These are phyloP conservation scores for Acanthamoeba royreba DNA, from an alignment of 208 protist species.

Conservation along the genomic window DNA sequence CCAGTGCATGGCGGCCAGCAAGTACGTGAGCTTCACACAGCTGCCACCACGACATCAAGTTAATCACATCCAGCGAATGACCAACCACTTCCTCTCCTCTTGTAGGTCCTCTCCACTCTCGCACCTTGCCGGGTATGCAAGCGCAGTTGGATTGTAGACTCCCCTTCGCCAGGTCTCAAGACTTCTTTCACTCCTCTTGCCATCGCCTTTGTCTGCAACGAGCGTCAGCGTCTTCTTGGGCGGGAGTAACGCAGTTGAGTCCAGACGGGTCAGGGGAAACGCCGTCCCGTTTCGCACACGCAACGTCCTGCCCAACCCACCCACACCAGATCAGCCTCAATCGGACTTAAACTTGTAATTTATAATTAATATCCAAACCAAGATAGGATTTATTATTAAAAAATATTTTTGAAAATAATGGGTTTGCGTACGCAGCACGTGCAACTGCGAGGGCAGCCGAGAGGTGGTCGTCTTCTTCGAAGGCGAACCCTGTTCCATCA, in stretches of 20 bases:
- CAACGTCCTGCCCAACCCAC: background rate
- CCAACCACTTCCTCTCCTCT: too few species aligned
- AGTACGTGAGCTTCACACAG: conserved; percentile 35
- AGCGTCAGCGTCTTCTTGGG: background rate
- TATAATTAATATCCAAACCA: background rate
- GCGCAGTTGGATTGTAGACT: background rate
- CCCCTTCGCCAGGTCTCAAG: background rate
- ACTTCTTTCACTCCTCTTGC: too few species aligned
- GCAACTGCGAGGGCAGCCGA: background rate
- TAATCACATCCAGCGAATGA: too few species aligned
- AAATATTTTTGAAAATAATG: background rate
- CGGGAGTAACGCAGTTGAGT: background rate
- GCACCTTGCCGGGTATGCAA: background rate
- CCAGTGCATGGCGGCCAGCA: background rate
- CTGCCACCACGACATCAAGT: too few species aligned
- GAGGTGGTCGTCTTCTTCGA: background rate
- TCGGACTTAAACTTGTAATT: too few species aligned
- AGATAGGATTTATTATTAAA: too few species aligned
- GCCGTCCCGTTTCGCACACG: background rate
- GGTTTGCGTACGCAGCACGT: background rate
- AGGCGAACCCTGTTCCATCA: background rate
- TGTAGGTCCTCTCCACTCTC: too few species aligned
- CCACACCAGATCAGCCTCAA: background rate
- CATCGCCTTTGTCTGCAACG: background rate
- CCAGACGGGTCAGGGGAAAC: background rate